These are phyloP conservation scores for Parathielavia appendiculata DNA, from an alignment of 495 filamentous ascomycete species.

Conservation along the genomic window DNA sequence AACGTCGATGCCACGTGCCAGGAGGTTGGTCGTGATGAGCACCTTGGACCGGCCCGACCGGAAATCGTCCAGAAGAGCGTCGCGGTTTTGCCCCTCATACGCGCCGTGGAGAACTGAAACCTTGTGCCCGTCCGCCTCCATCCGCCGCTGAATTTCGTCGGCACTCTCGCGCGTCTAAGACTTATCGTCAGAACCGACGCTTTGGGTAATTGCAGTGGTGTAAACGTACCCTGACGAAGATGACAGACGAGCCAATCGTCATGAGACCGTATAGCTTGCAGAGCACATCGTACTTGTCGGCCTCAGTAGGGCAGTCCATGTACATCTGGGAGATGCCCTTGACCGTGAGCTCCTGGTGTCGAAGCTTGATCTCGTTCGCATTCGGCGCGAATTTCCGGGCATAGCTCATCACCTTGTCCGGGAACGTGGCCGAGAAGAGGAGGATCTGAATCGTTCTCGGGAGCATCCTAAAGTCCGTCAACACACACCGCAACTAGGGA, in stretches of 20 bases:
- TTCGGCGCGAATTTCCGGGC: slow-evolving; percentile 74
- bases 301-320: slow-evolving; percentile 76
- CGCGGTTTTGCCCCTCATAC: slow-evolving; percentile 76
- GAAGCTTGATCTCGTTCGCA: slow-evolving; percentile 82
- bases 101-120: slow-evolving; percentile 84
- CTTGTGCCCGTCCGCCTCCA: slow-evolving; percentile 83
- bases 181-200: slow-evolving; percentile 22
- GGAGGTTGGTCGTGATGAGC: slow-evolving; percentile 97
- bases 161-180: slow-evolving; percentile 73
- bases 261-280: slow-evolving; percentile 91
- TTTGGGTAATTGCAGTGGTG: too few species aligned
- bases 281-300: slow-evolving; percentile 80
- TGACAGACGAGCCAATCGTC: slow-evolving; percentile 94
- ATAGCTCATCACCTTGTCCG: slow-evolving; percentile 72
- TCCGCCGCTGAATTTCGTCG: slow-evolving; percentile 71
- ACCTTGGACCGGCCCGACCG: slow-evolving; percentile 83
- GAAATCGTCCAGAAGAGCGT: slow-evolving; percentile 82
- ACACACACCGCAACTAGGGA: neutral
- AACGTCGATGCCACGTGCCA: slow-evolving; percentile 95
- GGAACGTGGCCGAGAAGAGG: slow-evolving; percentile 96
- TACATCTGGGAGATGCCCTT: slow-evolving; percentile 96
- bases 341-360: slow-evolving; percentile 86
- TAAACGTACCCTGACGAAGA: slow-evolving; percentile 77
- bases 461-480: slow-evolving; percentile 52
- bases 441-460: slow-evolving; percentile 72